Conservation (phyloP, 148 eudicot species). For the Bassia scoparia region DNA sequence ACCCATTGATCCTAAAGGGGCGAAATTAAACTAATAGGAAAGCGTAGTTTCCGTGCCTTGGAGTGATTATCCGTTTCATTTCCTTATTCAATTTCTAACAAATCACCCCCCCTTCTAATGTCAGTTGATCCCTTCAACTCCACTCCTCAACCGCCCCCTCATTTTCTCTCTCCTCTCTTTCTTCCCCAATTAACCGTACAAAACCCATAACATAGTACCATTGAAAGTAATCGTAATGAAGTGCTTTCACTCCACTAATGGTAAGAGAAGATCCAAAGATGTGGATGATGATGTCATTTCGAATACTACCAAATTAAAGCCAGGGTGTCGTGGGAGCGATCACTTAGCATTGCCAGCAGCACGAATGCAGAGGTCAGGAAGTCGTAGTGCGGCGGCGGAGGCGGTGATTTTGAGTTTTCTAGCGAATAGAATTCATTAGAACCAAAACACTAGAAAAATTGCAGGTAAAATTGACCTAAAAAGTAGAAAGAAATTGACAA, state of each 20-base stretch:
- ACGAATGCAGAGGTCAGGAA: constrained; percentile 4
- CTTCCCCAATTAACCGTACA: background rate
- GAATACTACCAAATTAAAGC: constrained; percentile 19
- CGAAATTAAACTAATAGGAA: too few relatives aligned
- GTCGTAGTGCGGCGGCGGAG: constrained; percentile 1
- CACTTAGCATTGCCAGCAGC: constrained; percentile 51
- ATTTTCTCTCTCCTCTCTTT: constrained; percentile 14
- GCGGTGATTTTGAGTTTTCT: constrained; percentile 41
- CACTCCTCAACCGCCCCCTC: background rate
- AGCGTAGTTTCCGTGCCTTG: too few relatives aligned
- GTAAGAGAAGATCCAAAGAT: constrained; percentile 37
- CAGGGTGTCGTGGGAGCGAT: constrained; percentile 77
- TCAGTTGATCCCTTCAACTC: constrained; percentile 29
- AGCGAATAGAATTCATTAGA: too few relatives aligned
- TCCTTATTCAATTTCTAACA: too few relatives aligned
- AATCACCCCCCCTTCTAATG: background rate
- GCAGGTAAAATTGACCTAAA: too few relatives aligned
- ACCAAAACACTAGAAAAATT: too few relatives aligned
- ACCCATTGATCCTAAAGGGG: too few relatives aligned
- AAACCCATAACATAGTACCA: too few relatives aligned
- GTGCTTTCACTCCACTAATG: constrained; percentile 72
- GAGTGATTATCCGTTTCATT: too few relatives aligned
- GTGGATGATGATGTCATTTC: constrained; percentile 33
- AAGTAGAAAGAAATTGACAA: too few relatives aligned
- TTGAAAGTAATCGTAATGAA: constrained; percentile 36